Conservation (phyloP, 2,329 filamentous ascomycete genomes). For the Aspergillus sp. region DNA sequence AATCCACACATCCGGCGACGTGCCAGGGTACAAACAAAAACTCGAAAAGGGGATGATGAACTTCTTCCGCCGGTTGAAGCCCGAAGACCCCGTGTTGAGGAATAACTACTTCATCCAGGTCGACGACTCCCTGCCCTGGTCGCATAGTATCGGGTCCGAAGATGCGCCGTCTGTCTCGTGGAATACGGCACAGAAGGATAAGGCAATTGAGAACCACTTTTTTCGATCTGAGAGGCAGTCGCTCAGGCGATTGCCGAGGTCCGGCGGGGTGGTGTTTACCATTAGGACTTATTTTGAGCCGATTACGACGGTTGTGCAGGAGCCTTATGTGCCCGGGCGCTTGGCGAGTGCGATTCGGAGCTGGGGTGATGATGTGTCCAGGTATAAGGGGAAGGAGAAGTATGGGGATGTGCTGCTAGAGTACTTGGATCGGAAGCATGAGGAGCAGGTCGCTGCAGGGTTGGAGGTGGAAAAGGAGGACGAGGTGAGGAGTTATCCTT, state of each 20-base stretch:
- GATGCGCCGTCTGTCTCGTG: conserved; percentile 66
- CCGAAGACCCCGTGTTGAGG: conserved; percentile 64
- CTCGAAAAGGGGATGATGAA: conserved; percentile 77
- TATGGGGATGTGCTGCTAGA: conserved; percentile 73
- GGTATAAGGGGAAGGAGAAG: conserved; percentile 75
- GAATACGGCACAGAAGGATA: conserved; percentile 73
- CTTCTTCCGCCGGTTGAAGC: conserved; percentile 72
- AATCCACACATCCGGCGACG: conserved; percentile 76
- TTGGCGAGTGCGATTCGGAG: conserved; percentile 76
- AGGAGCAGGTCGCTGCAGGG: conserved; percentile 68
- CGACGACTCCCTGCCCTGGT: conserved; percentile 75
- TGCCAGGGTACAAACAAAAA: conserved; percentile 70
- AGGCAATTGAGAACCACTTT: conserved; percentile 69
- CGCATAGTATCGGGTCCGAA: conserved; percentile 71
- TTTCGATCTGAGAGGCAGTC: conserved; percentile 77
- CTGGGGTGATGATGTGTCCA: conserved; percentile 74
- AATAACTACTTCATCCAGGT: conserved; percentile 91
- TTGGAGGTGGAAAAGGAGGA: conserved; percentile 63
- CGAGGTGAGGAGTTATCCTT: conserved; percentile 63
- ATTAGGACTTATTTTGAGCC: conserved; percentile 79
- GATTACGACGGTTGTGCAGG: conserved; percentile 64
- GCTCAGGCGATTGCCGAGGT: conserved; percentile 60
- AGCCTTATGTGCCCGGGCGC: conserved; percentile 75
- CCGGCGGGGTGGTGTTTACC: conserved; percentile 66
- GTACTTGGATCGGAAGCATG: conserved; percentile 72